Evolutionary conservation across 2,329 filamentous ascomycete species (phyloP).

Genomic region (Fusarium circinatum): DNA sequence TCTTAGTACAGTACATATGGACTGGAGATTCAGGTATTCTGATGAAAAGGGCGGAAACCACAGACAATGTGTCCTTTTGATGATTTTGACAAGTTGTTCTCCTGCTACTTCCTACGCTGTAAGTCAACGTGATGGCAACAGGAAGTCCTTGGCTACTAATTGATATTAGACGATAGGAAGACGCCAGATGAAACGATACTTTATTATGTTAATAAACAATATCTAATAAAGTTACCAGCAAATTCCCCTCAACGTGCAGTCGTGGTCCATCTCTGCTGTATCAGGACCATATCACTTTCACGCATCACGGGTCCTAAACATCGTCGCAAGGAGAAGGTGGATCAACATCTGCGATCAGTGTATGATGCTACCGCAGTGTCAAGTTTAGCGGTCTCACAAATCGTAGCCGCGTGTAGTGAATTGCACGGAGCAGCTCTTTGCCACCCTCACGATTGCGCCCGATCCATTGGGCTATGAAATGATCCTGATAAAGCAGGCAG

Average conservation of each 20-base stretch:
- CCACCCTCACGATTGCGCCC: neutral
- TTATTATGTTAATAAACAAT: neutral
- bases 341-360: too few relatives aligned
- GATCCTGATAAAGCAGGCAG: neutral
- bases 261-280: neutral
- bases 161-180: neutral
- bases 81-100: too few relatives aligned
- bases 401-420: neutral
- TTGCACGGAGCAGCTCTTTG: neutral
- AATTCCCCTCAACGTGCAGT: neutral
- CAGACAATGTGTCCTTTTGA: neutral
- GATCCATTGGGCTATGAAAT: neutral
- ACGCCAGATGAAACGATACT: neutral
- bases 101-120: neutral
- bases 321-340: neutral
- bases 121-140: neutral
- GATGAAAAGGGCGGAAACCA: neutral
- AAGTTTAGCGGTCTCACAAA: too few relatives aligned
- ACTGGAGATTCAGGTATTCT: too few relatives aligned
- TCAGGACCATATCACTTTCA: neutral
- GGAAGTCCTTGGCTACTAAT: neutral
- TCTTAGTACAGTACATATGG: too few relatives aligned
- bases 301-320: neutral
- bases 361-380: neutral
- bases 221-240: rapidly evolving